A percentile compares a stretch with the other conserved stretches of the same genome.
Conservation (phyloP, 208 protist species). For the Leishmania mexicana region DNA sequence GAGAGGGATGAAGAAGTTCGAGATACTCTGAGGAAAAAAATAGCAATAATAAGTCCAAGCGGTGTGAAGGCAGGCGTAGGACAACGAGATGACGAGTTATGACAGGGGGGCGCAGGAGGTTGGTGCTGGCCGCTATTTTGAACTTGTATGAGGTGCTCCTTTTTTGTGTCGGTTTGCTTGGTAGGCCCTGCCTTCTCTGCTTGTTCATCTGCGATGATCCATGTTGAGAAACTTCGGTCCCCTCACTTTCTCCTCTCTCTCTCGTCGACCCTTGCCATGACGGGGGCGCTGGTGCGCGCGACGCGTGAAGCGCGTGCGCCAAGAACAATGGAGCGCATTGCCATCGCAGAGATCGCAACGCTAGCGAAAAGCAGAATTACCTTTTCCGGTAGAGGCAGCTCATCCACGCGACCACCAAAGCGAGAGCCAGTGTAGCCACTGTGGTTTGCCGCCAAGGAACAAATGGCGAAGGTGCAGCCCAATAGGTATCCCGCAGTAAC, state of each 20-base stretch:
- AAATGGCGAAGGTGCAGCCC: constrained; percentile 18
- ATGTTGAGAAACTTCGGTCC: neutral
- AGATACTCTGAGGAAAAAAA: too few species aligned
- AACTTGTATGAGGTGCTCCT: neutral
- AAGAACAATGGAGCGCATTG: constrained; percentile 23
- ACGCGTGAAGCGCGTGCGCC: neutral
- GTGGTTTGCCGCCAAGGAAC: constrained; percentile 40
- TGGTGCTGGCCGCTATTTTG: neutral
- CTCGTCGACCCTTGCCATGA: neutral
- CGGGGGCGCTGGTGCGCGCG: neutral
- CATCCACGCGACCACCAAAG: constrained; percentile 46
- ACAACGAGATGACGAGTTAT: neutral
- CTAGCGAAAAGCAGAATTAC: constrained; percentile 11
- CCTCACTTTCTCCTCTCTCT: neutral
- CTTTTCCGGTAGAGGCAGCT: constrained; percentile 33
- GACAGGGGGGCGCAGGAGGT: neutral
- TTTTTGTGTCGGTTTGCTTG: neutral
- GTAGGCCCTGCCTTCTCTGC: neutral
- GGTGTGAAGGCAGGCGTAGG: neutral
- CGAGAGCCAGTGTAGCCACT: constrained; percentile 25
- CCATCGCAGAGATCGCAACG: constrained; percentile 13
- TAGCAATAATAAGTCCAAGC: neutral
- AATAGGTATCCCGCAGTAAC: constrained; percentile 47
- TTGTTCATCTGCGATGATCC: neutral
- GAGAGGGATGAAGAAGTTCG: too few species aligned